Evolutionary conservation across 306 rosid genomes (phyloP).

Genomic region (Gastrolobium bilobum): DNA sequence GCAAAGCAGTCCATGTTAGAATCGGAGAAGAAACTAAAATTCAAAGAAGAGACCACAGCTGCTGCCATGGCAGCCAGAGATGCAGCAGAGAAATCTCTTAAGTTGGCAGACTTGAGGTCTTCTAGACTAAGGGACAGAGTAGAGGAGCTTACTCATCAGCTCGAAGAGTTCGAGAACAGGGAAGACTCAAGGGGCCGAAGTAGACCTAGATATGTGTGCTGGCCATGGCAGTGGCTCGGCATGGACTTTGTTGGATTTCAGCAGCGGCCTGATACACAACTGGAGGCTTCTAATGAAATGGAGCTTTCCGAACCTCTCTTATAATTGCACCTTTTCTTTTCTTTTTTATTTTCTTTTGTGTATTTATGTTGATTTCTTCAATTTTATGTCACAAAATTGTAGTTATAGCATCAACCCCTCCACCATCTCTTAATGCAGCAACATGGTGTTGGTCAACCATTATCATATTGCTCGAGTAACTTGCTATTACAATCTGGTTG

Average conservation of each 20-base stretch:
- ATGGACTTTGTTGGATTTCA: constrained; percentile 81
- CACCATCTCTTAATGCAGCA: constrained; percentile 45
- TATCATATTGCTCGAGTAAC: constrained; percentile 29
- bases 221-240: constrained; percentile 99
- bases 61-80: constrained; percentile 99
- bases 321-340: constrained; percentile 43
- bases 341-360: constrained; percentile 37
- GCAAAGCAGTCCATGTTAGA: constrained; percentile 82
- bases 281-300: constrained; percentile 85
- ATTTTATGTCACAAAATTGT: constrained; percentile 52
- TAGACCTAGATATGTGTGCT: constrained; percentile 90
- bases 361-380: constrained; percentile 63
- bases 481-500: constrained; percentile 36
- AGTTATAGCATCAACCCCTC: constrained; percentile 50
- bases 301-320: constrained; percentile 97
- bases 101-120: constrained; percentile 86
- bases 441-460: constrained; percentile 40
- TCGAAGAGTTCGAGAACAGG: constrained; percentile 82
- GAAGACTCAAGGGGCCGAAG: constrained; percentile 73
- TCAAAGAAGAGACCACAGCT: constrained; percentile 94
- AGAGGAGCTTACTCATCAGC: constrained; percentile 94
- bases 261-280: constrained; percentile 65
- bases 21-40: constrained; percentile 85
- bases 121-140: constrained; percentile 90
- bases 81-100: constrained; percentile 96